Conservation (phyloP, 148 eudicot species). For the Nepenthes gracilis region DNA sequence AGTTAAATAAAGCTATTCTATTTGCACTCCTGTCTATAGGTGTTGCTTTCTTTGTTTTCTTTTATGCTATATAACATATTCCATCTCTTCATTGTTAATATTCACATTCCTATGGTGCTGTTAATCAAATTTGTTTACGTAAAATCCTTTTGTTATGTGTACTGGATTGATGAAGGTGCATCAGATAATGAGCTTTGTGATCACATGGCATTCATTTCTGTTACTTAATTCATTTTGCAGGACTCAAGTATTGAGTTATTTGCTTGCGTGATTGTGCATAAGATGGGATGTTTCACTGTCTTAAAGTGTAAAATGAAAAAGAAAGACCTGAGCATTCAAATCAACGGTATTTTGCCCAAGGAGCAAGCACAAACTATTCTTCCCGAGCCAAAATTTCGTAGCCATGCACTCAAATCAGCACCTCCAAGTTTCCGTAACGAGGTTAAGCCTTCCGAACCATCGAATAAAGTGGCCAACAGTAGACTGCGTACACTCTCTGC, state of each 20-base stretch:
- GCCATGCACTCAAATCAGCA: slow-evolving; percentile 63
- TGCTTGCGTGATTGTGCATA: slow-evolving; percentile 19
- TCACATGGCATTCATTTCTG: not conserved
- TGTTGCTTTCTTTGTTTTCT: no score
- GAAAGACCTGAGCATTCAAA: slow-evolving; percentile 33
- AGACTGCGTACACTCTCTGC: slow-evolving; percentile 69
- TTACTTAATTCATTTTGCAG: slow-evolving; percentile 6
- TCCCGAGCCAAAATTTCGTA: slow-evolving; percentile 53
- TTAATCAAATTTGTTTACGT: no score
- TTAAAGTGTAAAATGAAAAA: slow-evolving; percentile 81
- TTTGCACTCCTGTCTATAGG: no score
- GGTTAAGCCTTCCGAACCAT: slow-evolving; percentile 42
- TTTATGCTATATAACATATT: no score
- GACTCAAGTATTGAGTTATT: slow-evolving; percentile 4
- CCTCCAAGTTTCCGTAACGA: slow-evolving; percentile 73
- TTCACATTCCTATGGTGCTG: no score
- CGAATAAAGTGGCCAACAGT: slow-evolving; percentile 14
- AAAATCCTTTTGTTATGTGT: no score
- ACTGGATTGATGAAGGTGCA: no score
- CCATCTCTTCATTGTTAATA: no score
- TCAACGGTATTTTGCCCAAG: slow-evolving; percentile 51
- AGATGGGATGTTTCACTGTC: slow-evolving; percentile 83
- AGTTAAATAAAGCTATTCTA: no score
- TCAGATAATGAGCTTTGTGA: no score
- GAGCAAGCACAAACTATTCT: slow-evolving; percentile 58